phyloP scores from a whole-genome alignment of 2,329 filamentous ascomycete genomes.

The Stachybotrys elegans region DNA sequence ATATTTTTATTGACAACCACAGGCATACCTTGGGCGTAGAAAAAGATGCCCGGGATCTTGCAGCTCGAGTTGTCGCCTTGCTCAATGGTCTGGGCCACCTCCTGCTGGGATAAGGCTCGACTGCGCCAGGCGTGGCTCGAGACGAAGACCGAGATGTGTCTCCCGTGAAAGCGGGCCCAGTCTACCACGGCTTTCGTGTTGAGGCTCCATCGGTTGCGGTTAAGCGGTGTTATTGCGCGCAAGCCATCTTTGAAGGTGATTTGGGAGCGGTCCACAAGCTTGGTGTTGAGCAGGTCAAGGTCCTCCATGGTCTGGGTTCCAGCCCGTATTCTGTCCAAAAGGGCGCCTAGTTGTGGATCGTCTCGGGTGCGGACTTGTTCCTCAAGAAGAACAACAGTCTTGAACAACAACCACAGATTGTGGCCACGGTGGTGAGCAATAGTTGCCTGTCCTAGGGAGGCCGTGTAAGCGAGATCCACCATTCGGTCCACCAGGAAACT shows the following conservation, averaged over 20 bases:
- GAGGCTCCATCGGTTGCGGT: conserved; percentile 1
- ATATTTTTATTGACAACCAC: conserved; percentile 11
- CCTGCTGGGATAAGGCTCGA: not conserved
- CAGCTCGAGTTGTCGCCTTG: conserved; percentile 8
- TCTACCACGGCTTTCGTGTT: not conserved
- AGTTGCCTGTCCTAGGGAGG: conserved; percentile 2
- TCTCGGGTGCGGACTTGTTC: too few species aligned
- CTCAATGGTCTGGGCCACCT: conserved; percentile 8
- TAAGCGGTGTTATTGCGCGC: conserved; percentile 10
- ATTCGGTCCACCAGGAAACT: too few species aligned
- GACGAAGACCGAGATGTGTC: not conserved
- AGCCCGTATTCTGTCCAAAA: conserved; percentile 7
- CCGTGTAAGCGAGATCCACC: conserved; percentile 1
- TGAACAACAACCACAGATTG: not conserved
- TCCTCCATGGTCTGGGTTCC: conserved; percentile 5
- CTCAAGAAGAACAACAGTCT: not conserved
- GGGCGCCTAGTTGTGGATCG: conserved; percentile 8
- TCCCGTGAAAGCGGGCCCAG: not conserved
- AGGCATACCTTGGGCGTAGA: conserved; percentile 10
- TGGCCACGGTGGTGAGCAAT: not conserved
- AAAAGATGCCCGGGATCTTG: conserved; percentile 8
- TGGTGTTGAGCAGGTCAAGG: conserved; percentile 4
- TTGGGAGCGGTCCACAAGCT: conserved; percentile 8
- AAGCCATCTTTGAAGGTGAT: conserved; percentile 9
- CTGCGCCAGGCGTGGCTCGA: conserved; percentile 2